Evolutionary conservation across 2,329 filamentous ascomycete species (phyloP).

Genomic region (Xylogone sp.): DNA sequence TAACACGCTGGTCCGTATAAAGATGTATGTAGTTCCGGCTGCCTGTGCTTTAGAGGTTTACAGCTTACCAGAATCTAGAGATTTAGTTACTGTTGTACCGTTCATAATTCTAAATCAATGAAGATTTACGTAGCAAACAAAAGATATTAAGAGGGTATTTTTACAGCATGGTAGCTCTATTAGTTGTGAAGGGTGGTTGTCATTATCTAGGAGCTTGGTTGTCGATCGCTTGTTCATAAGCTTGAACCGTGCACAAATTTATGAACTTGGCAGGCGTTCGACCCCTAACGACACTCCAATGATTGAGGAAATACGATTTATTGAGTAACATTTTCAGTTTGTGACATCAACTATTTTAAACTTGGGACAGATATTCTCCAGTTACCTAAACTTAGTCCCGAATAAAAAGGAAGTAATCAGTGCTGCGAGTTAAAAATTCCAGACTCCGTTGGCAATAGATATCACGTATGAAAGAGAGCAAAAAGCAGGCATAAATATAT

Average conservation of each 20-base stretch:
- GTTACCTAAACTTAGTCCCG: too few species aligned
- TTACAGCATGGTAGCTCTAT: background rate
- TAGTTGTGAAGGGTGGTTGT: background rate
- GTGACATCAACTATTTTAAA: too few species aligned
- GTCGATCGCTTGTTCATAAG: background rate
- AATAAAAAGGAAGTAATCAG: too few species aligned
- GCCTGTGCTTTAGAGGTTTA: too few species aligned
- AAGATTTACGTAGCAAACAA: background rate
- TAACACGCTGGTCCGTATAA: background rate
- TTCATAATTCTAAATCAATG: conserved; percentile 23
- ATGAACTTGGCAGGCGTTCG: background rate
- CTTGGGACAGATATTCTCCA: too few species aligned
- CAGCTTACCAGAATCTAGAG: conserved; percentile 29
- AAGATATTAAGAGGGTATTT: background rate
- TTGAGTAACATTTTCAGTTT: too few species aligned
- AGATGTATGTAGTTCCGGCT: too few species aligned
- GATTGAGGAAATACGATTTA: too few species aligned
- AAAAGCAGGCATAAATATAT: too few species aligned
- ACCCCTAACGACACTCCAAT: background rate
- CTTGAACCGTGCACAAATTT: background rate
- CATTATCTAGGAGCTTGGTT: background rate
- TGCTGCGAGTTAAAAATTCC: too few species aligned
- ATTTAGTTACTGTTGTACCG: conserved; percentile 19
- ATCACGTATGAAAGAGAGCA: too few species aligned
- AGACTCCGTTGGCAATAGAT: too few species aligned